A percentile compares a stretch with the other conserved stretches of the same genome.
Conservation (phyloP, 176 grass and related monocot species). For the Chrysopogon serrulatus region DNA sequence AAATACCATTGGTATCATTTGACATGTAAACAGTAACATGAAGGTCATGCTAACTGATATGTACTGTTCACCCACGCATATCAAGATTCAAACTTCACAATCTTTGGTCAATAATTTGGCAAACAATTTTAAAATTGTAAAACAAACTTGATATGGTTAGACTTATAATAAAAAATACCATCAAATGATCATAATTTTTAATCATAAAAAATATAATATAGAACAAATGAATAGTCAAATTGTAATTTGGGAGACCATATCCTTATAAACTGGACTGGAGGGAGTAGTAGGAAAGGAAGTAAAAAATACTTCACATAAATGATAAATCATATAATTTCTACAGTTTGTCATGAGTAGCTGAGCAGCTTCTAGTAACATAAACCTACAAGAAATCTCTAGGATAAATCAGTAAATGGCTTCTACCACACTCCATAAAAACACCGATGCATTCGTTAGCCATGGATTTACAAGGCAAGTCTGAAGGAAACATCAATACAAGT, state of each 20-base stretch:
- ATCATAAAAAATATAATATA: no score
- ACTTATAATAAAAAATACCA: no score
- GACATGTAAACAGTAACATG: slow-evolving; percentile 8
- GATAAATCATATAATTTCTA: background rate
- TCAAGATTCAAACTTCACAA: background rate
- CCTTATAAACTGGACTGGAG: background rate
- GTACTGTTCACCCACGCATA: background rate
- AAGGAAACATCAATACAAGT: background rate
- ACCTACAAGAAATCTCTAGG: background rate
- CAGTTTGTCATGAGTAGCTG: background rate
- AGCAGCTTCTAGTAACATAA: background rate
- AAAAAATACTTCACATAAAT: background rate
- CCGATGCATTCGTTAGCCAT: background rate
- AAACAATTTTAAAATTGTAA: background rate
- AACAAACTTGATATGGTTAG: background rate
- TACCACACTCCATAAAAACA: background rate
- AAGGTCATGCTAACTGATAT: background rate
- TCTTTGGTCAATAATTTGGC: background rate
- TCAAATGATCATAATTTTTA: no score
- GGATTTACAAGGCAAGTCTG: background rate
- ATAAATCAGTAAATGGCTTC: background rate
- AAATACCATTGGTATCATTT: slow-evolving; percentile 11
- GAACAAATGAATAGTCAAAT: background rate
- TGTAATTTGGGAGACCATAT: background rate
- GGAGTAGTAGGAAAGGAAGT: background rate